Base-by-base conservation (phyloP, 345 rosid genomes). In the Mallotus nudiflorus region DNA sequence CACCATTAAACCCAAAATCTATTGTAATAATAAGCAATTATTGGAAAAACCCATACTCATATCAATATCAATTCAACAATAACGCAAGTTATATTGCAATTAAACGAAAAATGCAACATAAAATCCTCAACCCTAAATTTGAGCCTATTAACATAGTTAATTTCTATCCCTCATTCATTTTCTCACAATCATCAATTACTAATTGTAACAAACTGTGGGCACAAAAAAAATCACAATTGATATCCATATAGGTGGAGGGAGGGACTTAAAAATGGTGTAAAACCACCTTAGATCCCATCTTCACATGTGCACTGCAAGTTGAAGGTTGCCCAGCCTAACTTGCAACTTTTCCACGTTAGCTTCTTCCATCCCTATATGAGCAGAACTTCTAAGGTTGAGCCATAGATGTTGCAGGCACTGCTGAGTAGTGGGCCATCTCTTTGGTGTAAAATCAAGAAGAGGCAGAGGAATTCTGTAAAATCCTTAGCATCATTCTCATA, bases 391-490 rank as follows among this genome's bases (percentile, higher is more conserved):
- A 76, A 67, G 75, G 64, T 79, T 78, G 65, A 96, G 86, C 99
- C 99, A 96, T 12, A 96, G 97, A 69, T 92, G 98, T 75, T 92
- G 89, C 75, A 96, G 87, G 80, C 95, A 91, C 69, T 89, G 93
- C 75, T 86, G 87, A 25, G 99, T 97, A 35, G 89, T 85, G 24
- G 98, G 99, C 70, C 99, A 86, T 83, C 89, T 92, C 89, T 96
- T 98, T 1, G 99, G 96, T 28, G 89, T 83, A 75, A 91, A 96
- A 80, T 92, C 93, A 1, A 92, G 78, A 58, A 96, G 82, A 3
- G 98, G 97, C 71, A 77, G 11, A 96, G 85, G 77, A 96, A 96
- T 68, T 85, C 92, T 0, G 91, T 77, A 69, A 96, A 84, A 73
- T 89, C 95, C 27, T 65, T 77, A n/a, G 99, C 99, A 73, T 96